Base-by-base conservation (phyloP, 768 basidiomycete genomes). In the Tephrocybe sp. region DNA sequence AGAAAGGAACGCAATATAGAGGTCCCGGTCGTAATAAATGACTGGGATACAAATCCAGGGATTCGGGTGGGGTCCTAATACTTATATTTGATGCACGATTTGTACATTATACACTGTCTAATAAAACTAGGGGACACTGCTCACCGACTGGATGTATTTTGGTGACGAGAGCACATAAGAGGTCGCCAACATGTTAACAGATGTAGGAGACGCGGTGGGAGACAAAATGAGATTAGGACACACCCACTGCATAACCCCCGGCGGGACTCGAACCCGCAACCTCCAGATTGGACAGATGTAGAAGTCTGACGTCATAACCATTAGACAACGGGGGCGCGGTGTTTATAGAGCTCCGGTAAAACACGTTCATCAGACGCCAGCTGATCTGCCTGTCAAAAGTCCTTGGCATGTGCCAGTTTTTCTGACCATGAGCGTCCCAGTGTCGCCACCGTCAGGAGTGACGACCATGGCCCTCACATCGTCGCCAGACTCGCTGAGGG, bases 261-360 rank as follows among this genome's bases (percentile, higher is more conserved):
- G 83, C 81, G 83, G 78, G 85, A 86, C 75, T 87, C 85, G 85
- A 87, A 87, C 85, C 77, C 84, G 80, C 83, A 87, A 79, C 84
- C 85, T 86, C 82, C 84, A 86, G 84, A 86, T 83, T n/a, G 36
- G 3, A 41, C 50, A 25, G 12, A 19, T 3, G 8, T 84, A 87
- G 85, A 87, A 87, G 85, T 87, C 85, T 87, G 85, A 86, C 85
- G 85, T 86, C 85, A 87, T 87, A 84, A 74, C 85, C 85, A 87
- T 87, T 86, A 87, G 84, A 86, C 85, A 84, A 87, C 80, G 77
- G 77, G 85, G 84, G 84, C 85, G 45, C 61, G n/a, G 12, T 11
- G 39, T 25, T 38, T 6, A 19, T 38, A n/a, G 19, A 12, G 5
- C 19, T 38, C 3, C 21, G 8, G 16, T 12, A 6, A 21, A 19